Evolutionary conservation across 805 yeast species (phyloP), one percentile per base, ranked within the genome.

Genomic region (Yueomyces sinensis): DNA sequence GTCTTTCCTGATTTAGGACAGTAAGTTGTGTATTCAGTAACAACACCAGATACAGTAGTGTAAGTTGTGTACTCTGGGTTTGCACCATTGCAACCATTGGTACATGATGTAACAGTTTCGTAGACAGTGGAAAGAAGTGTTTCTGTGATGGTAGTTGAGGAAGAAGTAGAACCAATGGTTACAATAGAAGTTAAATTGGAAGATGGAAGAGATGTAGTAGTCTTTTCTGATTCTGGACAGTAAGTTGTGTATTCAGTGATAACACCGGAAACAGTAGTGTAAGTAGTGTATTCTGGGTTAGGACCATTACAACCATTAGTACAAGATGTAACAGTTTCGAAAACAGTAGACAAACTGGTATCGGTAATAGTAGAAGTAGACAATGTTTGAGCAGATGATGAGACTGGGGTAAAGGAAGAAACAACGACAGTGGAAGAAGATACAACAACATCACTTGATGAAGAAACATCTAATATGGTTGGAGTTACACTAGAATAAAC

Each of bases 151-250:
- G 24, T 20, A 20, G 24, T 20, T 7, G 24, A 7, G 9, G 43
- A 30, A 42, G 45, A 43, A 30, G 49, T 50, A 4, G 43, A 31
- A 20, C 7, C 24, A 7, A 11, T 7, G 11, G 24, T 11, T 7
- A 11, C 7, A 20, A 11, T 20, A 7, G 11, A 20, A 20, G 24
- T 20, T 7, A 11, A 20, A 11, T 20, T 20, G 24, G 24, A 20
- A 30, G 43, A 44, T 22, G 44, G 24, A 7, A 7, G 7, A 20
- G 20, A 32, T 20, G 7, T 7, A 20, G 24, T 20, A 20, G 24
- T 20, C 24, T 20, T 20, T 7, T 7, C 11, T 7, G 24, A 20
- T 20, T 20, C 24, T 20, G 24, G 24, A 20, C 24, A 20, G 24
- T 20, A 20, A 20, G 24, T 20, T 1, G 24, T 20, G 24, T 20